phyloP scores from a whole-genome alignment of 2,329 filamentous ascomycete genomes.

The Monosporascus sp. region DNA sequence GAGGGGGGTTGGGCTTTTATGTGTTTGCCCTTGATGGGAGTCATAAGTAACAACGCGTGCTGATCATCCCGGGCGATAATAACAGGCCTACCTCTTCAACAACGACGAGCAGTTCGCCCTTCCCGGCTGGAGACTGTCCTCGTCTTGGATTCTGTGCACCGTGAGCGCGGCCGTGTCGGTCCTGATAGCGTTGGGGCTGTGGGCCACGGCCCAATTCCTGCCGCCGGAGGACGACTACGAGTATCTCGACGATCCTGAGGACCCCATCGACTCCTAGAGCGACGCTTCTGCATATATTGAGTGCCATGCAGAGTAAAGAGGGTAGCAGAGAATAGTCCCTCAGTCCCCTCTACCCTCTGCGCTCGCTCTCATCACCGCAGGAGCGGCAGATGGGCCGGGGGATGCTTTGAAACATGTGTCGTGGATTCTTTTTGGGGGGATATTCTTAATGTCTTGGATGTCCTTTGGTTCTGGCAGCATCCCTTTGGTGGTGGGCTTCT shows the following conservation, averaged over 20 bases:
- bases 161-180: slow-evolving; percentile 49
- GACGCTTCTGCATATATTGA: neutral
- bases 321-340: too few species aligned
- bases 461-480: too few species aligned
- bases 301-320: too few species aligned
- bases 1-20: too few species aligned
- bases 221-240: slow-evolving; percentile 85
- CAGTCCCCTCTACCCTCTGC: too few species aligned
- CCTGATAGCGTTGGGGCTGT: slow-evolving; percentile 52
- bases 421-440: neutral
- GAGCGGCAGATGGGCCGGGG: too few species aligned
- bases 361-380: too few species aligned
- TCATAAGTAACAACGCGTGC: too few species aligned
- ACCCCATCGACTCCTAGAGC: slow-evolving; percentile 45
- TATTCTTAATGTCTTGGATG: too few species aligned
- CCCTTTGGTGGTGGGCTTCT: neutral
- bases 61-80: neutral
- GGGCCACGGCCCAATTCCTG: slow-evolving; percentile 62
- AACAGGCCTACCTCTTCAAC: slow-evolving; percentile 74
- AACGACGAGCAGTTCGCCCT: slow-evolving; percentile 77
- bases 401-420: neutral
- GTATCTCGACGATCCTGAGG: slow-evolving; percentile 41
- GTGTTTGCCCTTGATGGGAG: too few species aligned
- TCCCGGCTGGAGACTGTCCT: slow-evolving; percentile 73
- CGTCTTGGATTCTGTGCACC: slow-evolving; percentile 68